A percentile compares a stretch with the other conserved stretches of the same genome.
Evolutionary conservation across 106 monocot species (phyloP).

Genomic region (Dendrobium officinale): DNA sequence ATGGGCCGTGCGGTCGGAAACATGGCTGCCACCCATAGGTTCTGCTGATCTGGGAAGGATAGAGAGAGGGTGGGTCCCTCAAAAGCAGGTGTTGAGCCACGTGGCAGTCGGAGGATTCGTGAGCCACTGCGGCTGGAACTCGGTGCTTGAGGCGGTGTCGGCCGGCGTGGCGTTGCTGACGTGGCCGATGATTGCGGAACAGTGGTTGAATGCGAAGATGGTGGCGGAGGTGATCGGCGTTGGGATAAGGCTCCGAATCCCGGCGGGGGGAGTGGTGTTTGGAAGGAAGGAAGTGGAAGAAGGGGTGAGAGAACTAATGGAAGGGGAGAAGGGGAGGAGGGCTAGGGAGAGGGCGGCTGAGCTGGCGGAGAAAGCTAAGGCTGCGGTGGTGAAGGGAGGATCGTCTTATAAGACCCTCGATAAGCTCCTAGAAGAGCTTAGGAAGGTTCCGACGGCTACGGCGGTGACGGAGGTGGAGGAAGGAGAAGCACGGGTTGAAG

Average conservation of each 20-base stretch:
- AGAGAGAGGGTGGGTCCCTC: constrained; percentile 33
- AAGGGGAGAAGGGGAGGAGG: constrained; percentile 16
- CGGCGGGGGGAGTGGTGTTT: neutral
- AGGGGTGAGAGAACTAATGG: constrained; percentile 21
- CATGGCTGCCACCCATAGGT: constrained; percentile 21
- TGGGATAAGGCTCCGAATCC: constrained; percentile 13
- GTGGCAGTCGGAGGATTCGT: constrained; percentile 28
- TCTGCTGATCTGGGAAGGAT: neutral
- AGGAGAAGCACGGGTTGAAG: neutral
- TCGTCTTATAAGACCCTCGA: constrained; percentile 12
- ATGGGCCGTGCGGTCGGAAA: constrained; percentile 27
- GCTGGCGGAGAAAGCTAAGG: constrained; percentile 1
- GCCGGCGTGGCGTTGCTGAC: constrained; percentile 39
- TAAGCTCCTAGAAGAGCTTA: constrained; percentile 14
- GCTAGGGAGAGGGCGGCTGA: constrained; percentile 6
- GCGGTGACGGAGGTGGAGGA: neutral
- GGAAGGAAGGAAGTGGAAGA: constrained; percentile 12
- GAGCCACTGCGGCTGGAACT: constrained; percentile 77
- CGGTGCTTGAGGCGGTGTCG: constrained; percentile 39
- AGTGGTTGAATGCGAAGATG: constrained; percentile 38
- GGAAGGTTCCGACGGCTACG: neutral
- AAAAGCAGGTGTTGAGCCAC: constrained; percentile 31
- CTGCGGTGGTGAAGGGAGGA: constrained; percentile 17
- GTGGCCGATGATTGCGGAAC: constrained; percentile 56
- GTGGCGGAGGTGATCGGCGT: constrained; percentile 24